Percentiles rank a stretch among this genome's conserved stretches.
Conservation (phyloP, 2,329 filamentous ascomycete genomes). For the Ascochyta pisi region DNA sequence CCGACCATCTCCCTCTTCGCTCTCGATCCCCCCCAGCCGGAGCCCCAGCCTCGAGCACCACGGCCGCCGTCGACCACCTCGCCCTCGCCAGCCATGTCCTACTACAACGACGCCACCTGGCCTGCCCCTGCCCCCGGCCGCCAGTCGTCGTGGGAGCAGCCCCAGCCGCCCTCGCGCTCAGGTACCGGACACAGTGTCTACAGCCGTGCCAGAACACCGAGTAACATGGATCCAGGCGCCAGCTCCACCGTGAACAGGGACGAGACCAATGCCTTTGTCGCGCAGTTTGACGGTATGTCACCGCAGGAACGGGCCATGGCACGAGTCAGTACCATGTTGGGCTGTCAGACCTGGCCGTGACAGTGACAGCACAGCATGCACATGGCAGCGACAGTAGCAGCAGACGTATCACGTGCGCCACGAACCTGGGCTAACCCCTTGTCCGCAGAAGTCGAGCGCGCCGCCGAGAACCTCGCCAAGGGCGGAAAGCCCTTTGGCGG, state of each 20-base stretch:
- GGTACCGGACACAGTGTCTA: constrained; percentile 57
- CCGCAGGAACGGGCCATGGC: not conserved
- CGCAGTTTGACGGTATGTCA: constrained; percentile 86
- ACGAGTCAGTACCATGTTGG: constrained; percentile 5
- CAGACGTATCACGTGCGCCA: constrained; percentile 1
- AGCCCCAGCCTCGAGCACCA: not conserved
- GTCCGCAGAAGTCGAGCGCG: constrained; percentile 85
- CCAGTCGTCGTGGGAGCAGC: constrained; percentile 76
- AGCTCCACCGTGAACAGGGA: constrained; percentile 72
- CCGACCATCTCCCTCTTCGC: not conserved
- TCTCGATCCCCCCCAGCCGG: no score
- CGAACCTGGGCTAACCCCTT: constrained; percentile 21
- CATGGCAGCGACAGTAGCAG: constrained; percentile 2
- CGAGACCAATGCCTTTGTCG: constrained; percentile 78
- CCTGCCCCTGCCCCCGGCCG: constrained; percentile 66
- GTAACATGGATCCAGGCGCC: constrained; percentile 64
- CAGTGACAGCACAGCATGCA: not conserved
- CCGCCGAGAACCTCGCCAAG: constrained; percentile 94
- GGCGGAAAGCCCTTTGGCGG: constrained; percentile 86
- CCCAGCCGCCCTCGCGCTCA: constrained; percentile 74
- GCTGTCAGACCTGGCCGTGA: not conserved
- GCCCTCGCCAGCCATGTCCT: constrained; percentile 61
- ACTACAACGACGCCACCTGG: constrained; percentile 71
- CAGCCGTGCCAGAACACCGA: constrained; percentile 23
- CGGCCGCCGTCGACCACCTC: constrained; percentile 7